Percentiles rank a stretch among this genome's conserved stretches.
phyloP scores from a whole-genome alignment of 2,329 filamentous ascomycete species.

The Fusarium brachygibbosum region DNA sequence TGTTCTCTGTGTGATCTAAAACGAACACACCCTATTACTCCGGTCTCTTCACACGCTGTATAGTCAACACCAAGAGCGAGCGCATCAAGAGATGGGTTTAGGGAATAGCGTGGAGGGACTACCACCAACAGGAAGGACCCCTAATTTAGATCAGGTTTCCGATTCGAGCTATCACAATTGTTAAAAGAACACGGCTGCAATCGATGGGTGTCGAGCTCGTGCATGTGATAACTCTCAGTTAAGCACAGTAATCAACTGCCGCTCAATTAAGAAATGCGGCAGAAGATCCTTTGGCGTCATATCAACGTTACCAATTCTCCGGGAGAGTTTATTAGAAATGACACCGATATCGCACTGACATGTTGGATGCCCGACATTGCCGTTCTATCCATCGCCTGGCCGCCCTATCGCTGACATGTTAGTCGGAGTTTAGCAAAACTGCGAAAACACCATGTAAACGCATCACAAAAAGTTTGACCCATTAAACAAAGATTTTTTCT shows the following conservation, averaged over 20 bases:
- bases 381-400: not conserved
- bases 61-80: not conserved
- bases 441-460: conserved; percentile 1
- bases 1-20: not conserved
- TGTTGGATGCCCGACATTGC: not conserved
- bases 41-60: not conserved
- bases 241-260: not conserved
- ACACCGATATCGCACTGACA: not conserved
- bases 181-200: not conserved
- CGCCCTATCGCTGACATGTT: not conserved
- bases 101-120: not conserved
- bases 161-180: not conserved
- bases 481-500: conserved; percentile 1
- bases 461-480: conserved; percentile 1
- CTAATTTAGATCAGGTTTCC: not conserved
- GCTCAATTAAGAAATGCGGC: not conserved
- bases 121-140: not conserved
- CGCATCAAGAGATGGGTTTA: not conserved
- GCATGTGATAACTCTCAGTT: not conserved
- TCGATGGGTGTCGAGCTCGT: not conserved
- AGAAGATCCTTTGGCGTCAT: conserved; percentile 4
- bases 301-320: not conserved
- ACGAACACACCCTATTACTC: not conserved
- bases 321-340: not conserved
- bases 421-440: not conserved